Conservation (phyloP, 495 filamentous ascomycete genomes). For the Neurospora tetrasperma region DNA sequence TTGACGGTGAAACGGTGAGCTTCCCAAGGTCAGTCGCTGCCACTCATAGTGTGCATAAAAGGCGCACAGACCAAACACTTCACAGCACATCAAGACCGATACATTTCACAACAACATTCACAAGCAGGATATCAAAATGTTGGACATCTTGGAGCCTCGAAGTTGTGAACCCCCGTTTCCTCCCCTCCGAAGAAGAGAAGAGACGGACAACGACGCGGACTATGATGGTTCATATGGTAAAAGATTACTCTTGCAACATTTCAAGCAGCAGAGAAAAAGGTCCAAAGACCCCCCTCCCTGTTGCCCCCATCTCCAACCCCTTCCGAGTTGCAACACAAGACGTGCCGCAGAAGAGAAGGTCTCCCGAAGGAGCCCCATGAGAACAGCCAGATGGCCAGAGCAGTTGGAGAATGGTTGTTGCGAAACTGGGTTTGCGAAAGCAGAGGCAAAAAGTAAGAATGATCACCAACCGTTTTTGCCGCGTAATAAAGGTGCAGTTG, state of each 20-base stretch:
- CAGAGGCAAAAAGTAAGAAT: neutral
- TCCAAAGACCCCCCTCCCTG: neutral
- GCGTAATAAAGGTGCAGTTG: neutral
- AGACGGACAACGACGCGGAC: constrained; percentile 35
- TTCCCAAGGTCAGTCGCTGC: neutral
- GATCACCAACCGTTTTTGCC: neutral
- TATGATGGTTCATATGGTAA: constrained; percentile 39
- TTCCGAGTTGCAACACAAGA: constrained; percentile 36
- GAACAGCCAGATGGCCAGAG: constrained; percentile 12
- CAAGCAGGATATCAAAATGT: constrained; percentile 24
- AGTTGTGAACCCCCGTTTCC: constrained; percentile 19
- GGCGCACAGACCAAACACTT: neutral
- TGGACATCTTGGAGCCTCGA: constrained; percentile 46
- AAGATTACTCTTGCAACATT: constrained; percentile 34
- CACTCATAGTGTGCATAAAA: neutral
- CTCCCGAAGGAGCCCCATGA: constrained; percentile 33
- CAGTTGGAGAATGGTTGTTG: constrained; percentile 35
- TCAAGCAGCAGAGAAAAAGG: constrained; percentile 9
- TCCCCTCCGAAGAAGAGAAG: constrained; percentile 6
- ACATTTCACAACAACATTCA: constrained; percentile 2
- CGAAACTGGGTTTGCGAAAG: constrained; percentile 5
- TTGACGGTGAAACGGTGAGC: neutral
- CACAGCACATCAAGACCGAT: neutral
- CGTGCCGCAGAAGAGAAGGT: constrained; percentile 31
- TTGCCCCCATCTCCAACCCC: constrained; percentile 31